These are phyloP conservation scores for Chalaropsis thielavioides DNA, from an alignment of 2,329 filamentous ascomycete genomes.

Conservation along the genomic window DNA sequence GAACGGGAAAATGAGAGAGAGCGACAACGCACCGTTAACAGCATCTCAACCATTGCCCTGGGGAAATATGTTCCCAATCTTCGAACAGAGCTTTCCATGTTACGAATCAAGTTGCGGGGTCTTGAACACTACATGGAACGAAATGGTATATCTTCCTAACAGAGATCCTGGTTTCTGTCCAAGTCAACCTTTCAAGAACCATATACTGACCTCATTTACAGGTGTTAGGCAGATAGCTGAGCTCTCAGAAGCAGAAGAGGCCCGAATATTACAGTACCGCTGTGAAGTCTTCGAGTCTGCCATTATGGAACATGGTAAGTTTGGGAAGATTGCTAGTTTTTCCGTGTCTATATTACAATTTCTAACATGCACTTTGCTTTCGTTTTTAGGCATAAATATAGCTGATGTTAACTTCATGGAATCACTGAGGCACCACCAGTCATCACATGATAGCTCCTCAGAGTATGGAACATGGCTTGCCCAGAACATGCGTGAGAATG, in stretches of 20 bases:
- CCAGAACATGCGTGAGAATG: slow-evolving; percentile 8
- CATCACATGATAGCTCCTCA: slow-evolving; percentile 23
- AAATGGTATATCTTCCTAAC: slow-evolving; percentile 29
- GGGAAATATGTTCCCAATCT: slow-evolving; percentile 20
- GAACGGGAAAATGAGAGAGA: slow-evolving; percentile 30
- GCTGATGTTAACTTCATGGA: slow-evolving; percentile 29
- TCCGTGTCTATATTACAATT: background rate
- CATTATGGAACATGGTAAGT: slow-evolving; percentile 35
- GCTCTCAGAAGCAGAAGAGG: slow-evolving; percentile 43
- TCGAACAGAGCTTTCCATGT: slow-evolving; percentile 36
- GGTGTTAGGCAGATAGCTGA: slow-evolving; percentile 25
- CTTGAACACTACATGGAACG: slow-evolving; percentile 35
- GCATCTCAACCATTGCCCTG: background rate
- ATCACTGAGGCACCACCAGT: slow-evolving; percentile 26
- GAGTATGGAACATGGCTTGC: slow-evolving; percentile 13
- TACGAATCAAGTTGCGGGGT: slow-evolving; percentile 39
- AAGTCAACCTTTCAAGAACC: background rate
- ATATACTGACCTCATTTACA: background rate
- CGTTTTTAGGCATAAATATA: slow-evolving; percentile 30
- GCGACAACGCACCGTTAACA: slow-evolving; percentile 26
- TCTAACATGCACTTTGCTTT: background rate
- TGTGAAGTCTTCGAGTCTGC: slow-evolving; percentile 44
- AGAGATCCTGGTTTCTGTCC: slow-evolving; percentile 24
- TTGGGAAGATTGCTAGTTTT: background rate
- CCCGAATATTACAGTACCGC: slow-evolving; percentile 40